A percentile compares a stretch with the other conserved stretches of the same genome.
Conservation (phyloP, 768 basidiomycete species). For the Podaxis pistillaris region DNA sequence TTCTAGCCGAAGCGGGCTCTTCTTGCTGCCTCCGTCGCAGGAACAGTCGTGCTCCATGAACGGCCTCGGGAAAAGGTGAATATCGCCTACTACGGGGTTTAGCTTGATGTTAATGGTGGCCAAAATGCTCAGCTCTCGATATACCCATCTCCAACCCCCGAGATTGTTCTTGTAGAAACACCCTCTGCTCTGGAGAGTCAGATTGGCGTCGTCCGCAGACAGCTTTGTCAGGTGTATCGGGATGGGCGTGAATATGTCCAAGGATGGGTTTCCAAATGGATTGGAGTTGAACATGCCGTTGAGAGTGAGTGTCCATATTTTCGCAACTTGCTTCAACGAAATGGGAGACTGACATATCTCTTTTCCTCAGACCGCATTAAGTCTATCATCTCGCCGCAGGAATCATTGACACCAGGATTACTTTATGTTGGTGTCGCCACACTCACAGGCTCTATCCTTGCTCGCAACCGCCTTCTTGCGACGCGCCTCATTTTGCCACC, state of each 20-base stretch:
- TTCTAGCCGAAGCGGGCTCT: slow-evolving; percentile 34
- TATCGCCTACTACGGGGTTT: slow-evolving; percentile 4
- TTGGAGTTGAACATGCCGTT: slow-evolving; percentile 78
- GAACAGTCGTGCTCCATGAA: slow-evolving; percentile 30
- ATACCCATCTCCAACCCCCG: slow-evolving; percentile 63
- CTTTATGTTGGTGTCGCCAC: slow-evolving; percentile 90
- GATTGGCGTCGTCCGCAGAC: slow-evolving; percentile 68
- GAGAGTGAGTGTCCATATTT: slow-evolving; percentile 59
- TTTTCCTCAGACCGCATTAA: slow-evolving; percentile 68
- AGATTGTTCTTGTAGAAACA: slow-evolving; percentile 71
- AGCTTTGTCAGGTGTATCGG: slow-evolving; percentile 52
- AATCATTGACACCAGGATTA: slow-evolving; percentile 83
- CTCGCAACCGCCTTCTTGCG: slow-evolving; percentile 71
- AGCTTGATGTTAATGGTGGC: neutral
- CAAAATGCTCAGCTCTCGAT: slow-evolving; percentile 65
- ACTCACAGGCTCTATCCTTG: slow-evolving; percentile 84
- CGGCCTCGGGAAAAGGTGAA: slow-evolving; percentile 31
- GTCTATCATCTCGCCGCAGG: slow-evolving; percentile 74
- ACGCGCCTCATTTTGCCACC: slow-evolving; percentile 78
- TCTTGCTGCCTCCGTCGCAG: slow-evolving; percentile 32
- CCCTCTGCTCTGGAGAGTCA: slow-evolving; percentile 75
- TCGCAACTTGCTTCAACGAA: neutral
- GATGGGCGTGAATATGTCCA: slow-evolving; percentile 69
- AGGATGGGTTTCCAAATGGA: slow-evolving; percentile 75
- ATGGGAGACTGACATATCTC: neutral